Evolutionary conservation across 345 rosid species (phyloP).

Genomic region (Salix purpurea): DNA sequence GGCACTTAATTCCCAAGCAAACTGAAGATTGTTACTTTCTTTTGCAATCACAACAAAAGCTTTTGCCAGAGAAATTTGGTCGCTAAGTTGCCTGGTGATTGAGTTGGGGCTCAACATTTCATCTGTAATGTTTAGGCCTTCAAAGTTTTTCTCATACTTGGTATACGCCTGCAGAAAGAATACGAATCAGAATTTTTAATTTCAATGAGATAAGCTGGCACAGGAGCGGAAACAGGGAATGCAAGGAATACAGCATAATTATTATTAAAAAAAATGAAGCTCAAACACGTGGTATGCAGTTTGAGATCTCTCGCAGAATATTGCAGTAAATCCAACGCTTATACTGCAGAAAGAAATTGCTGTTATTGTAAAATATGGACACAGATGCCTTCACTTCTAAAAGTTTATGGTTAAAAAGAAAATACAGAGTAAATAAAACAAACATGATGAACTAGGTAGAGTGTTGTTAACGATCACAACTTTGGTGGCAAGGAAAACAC

Average conservation of each 20-base stretch:
- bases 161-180: slow-evolving; percentile 39
- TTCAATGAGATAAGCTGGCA: neutral
- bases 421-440: neutral
- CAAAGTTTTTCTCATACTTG: slow-evolving; percentile 47
- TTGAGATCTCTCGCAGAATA: neutral
- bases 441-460: neutral
- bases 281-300: neutral
- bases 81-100: slow-evolving; percentile 74
- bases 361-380: neutral
- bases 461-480: neutral
- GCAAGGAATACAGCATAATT: neutral
- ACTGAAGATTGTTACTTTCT: slow-evolving; percentile 88
- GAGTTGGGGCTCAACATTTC: slow-evolving; percentile 78
- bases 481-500: neutral
- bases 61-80: slow-evolving; percentile 89
- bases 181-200: slow-evolving; percentile 2
- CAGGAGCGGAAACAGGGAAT: neutral
- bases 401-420: neutral
- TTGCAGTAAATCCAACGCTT: neutral
- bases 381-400: neutral
- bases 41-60: slow-evolving; percentile 86
- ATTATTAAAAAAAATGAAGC: neutral
- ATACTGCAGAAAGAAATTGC: neutral
- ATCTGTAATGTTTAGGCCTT: slow-evolving; percentile 70
- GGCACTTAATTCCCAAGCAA: slow-evolving; percentile 95